Conservation (phyloP, 495 filamentous ascomycete species). For the Aspergillus sclerotioniger region DNA sequence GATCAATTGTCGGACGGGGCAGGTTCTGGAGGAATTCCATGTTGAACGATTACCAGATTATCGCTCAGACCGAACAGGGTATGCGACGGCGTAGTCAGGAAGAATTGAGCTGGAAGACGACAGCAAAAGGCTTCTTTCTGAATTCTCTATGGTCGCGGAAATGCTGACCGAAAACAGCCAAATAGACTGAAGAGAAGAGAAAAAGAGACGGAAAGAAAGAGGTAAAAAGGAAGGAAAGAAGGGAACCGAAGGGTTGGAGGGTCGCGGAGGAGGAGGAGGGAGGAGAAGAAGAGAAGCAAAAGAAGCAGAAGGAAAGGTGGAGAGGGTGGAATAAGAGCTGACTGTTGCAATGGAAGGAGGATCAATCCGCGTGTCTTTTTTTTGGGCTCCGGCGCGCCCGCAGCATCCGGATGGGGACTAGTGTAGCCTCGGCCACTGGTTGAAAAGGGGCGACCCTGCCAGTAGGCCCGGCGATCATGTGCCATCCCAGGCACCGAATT, state of each 20-base stretch:
- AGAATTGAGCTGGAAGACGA: not conserved
- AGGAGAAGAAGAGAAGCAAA: conserved; percentile 16
- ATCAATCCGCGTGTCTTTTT: conserved; percentile 21
- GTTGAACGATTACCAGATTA: conserved; percentile 24
- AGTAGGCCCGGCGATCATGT: conserved; percentile 15
- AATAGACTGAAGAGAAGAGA: conserved; percentile 13
- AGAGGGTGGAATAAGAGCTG: conserved; percentile 18
- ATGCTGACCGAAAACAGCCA: conserved; percentile 1
- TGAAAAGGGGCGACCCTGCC: conserved; percentile 30
- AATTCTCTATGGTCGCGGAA: conserved; percentile 10
- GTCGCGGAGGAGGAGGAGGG: conserved; percentile 1
- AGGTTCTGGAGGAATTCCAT: conserved; percentile 62
- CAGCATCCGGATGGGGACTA: conserved; percentile 26
- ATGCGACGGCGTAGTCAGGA: not conserved
- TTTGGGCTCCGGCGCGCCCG: conserved; percentile 33
- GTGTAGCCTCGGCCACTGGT: conserved; percentile 16
- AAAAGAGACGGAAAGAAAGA: conserved; percentile 28
- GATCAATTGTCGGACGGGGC: conserved; percentile 76
- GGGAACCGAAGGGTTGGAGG: conserved; percentile 2
- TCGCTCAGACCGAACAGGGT: not conserved
- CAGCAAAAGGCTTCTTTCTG: conserved; percentile 12
- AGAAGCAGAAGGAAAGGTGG: conserved; percentile 14
- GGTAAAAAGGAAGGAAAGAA: conserved; percentile 22
- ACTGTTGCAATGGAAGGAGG: conserved; percentile 11
- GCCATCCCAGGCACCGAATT: conserved; percentile 5